These are phyloP conservation scores for Lepidium sativum DNA, from an alignment of 345 rosid genomes.

Conservation along the genomic window DNA sequence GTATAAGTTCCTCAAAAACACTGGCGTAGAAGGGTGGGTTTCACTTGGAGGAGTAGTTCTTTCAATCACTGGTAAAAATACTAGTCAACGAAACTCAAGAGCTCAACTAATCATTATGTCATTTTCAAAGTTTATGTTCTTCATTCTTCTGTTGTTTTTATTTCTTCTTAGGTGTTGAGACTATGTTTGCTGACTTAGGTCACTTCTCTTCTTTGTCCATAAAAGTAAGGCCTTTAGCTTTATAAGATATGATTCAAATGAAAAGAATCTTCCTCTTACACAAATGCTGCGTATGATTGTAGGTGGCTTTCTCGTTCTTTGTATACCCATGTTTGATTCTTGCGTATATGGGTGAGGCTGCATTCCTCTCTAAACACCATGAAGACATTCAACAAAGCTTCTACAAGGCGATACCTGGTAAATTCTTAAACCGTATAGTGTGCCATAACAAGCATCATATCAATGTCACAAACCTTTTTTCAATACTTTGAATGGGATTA, in stretches of 20 bases:
- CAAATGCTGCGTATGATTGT: background rate
- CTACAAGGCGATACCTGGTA: conserved; percentile 86
- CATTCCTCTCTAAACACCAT: conserved; percentile 67
- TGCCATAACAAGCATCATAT: background rate
- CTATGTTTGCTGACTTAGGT: no score
- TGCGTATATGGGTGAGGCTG: conserved; percentile 95
- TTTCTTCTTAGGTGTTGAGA: no score
- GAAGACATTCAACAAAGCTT: conserved; percentile 74
- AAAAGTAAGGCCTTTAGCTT: no score
- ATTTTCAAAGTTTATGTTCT: no score
- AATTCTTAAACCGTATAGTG: background rate
- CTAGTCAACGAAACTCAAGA: no score
- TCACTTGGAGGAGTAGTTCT: no score
- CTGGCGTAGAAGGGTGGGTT: no score
- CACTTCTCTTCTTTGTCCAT: no score
- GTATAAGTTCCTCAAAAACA: no score
- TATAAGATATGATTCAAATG: background rate
- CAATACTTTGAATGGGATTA: background rate
- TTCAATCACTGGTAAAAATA: no score
- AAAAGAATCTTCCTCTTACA: background rate
- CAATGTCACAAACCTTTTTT: background rate
- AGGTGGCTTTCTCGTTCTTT: conserved; percentile 67
- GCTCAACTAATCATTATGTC: no score
- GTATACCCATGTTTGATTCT: conserved; percentile 83
- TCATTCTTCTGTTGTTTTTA: no score